A percentile compares a stretch with the other conserved stretches of the same genome.
These are phyloP conservation scores for Papiliotrema laurentii DNA, from an alignment of 1,284 basidiomycete genomes.

Conservation along the genomic window DNA sequence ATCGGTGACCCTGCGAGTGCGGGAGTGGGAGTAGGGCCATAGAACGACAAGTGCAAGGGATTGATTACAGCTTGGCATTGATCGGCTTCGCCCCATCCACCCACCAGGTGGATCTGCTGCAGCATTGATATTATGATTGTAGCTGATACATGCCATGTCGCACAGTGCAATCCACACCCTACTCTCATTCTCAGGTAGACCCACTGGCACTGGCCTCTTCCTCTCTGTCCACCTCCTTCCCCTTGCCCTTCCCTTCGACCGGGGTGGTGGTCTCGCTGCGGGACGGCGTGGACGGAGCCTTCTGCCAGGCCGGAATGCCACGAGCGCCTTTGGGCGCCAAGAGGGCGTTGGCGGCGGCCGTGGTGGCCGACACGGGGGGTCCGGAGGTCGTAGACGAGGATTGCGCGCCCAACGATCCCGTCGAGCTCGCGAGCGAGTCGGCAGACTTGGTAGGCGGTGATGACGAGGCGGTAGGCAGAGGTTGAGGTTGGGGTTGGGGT, in stretches of 20 bases:
- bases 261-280: conserved; percentile 7
- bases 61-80: too few relatives aligned
- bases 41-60: too few relatives aligned
- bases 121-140: too few relatives aligned
- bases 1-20: too few relatives aligned
- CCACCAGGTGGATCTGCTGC: too few relatives aligned
- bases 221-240: conserved; percentile 1
- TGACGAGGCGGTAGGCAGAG: not conserved
- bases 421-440: not conserved
- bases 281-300: conserved; percentile 47
- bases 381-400: not conserved
- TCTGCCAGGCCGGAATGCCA: conserved; percentile 84
- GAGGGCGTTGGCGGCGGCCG: conserved; percentile 30
- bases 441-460: not conserved
- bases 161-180: too few relatives aligned
- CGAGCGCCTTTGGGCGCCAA: conserved; percentile 50
- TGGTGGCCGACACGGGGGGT: not conserved
- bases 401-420: not conserved
- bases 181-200: not conserved
- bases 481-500: not conserved
- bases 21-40: too few relatives aligned
- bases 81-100: too few relatives aligned
- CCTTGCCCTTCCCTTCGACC: conserved; percentile 6
- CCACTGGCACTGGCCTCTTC: not conserved
- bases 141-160: too few relatives aligned